Conservation (phyloP, 805 yeast genomes). For the Yarrowia sp. region DNA sequence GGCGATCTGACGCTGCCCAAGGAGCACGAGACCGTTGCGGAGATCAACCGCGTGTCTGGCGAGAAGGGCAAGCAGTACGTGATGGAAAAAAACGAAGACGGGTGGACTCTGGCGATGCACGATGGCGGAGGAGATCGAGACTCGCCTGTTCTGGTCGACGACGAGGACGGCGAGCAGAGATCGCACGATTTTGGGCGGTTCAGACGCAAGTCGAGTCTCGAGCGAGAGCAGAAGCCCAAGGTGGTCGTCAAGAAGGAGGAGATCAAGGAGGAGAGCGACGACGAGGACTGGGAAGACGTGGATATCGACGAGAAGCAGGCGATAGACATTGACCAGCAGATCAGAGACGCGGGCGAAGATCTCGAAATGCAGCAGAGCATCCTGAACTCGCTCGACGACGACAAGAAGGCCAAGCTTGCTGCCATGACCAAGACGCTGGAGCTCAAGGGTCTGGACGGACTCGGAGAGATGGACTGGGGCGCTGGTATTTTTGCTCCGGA, state of each 20-base stretch:
- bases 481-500: background rate
- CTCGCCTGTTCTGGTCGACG: slow-evolving; percentile 28
- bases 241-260: background rate
- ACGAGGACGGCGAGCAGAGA: slow-evolving; percentile 31
- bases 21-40: slow-evolving; percentile 31
- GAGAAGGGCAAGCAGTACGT: slow-evolving; percentile 76
- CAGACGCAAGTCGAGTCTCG: background rate
- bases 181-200: background rate
- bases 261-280: slow-evolving; percentile 31
- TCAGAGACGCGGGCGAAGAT: background rate
- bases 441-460: background rate
- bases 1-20: slow-evolving; percentile 41
- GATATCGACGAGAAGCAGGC: slow-evolving; percentile 38
- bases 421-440: background rate
- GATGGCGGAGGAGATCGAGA: slow-evolving; percentile 30
- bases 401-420: background rate
- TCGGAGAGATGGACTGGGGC: slow-evolving; percentile 7
- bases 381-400: background rate
- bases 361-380: background rate
- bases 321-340: background rate
- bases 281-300: slow-evolving; percentile 66
- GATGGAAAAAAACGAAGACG: slow-evolving; percentile 71
- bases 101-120: slow-evolving; percentile 72
- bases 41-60: slow-evolving; percentile 66
- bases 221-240: background rate